Base-by-base conservation (phyloP, 208 protist genomes). In the Strigomonas culicis region DNA sequence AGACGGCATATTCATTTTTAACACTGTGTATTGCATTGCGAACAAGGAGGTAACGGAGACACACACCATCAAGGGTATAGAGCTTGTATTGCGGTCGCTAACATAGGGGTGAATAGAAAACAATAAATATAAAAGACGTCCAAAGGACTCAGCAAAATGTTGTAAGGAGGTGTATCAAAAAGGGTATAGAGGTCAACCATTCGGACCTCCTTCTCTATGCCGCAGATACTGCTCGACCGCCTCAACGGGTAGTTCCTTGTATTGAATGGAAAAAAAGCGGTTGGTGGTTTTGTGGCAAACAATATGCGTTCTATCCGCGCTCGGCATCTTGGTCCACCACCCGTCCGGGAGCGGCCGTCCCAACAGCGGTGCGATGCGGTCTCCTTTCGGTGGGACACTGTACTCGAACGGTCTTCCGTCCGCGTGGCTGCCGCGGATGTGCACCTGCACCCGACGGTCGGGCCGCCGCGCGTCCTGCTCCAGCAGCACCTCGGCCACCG, bases 401-500 rank as follows among this genome's bases (percentile, higher is more conserved):
- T 25, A 56, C 4, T 56, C 50, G 19, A 31, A 56, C 2, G 50
- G 50, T 8, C 8, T 31, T 3, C 50, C 50, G 24, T 56, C 24
- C 7, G 24, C 28, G 22, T 21, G 22, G 50, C 21, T 8, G 50
- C 50, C 50, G 22, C 19, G 50, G 3, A 31, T 13, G 4, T 11
- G 17, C 10, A 56, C 50, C 8, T 4, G 4, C 2, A 22, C 22
- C 4, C 13, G 50, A 4, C 8, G 2, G 50, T 13, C 8, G 11
- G 24, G 22, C 22, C 4, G 22, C 22, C 57, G 43, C 11, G 34
- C 70, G 47, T 70, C 72, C 10, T 67, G 59, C 32, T 84, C 73
- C 1, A 84, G 22, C 15, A 84, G 31, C 25, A 87, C 70, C 25
- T 80, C 74, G 24, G 63, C 46, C 4, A 83, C 67, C 11, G 74